Conservation (phyloP, 2,329 filamentous ascomycete genomes). For the Aspergillus spinulosporus region DNA sequence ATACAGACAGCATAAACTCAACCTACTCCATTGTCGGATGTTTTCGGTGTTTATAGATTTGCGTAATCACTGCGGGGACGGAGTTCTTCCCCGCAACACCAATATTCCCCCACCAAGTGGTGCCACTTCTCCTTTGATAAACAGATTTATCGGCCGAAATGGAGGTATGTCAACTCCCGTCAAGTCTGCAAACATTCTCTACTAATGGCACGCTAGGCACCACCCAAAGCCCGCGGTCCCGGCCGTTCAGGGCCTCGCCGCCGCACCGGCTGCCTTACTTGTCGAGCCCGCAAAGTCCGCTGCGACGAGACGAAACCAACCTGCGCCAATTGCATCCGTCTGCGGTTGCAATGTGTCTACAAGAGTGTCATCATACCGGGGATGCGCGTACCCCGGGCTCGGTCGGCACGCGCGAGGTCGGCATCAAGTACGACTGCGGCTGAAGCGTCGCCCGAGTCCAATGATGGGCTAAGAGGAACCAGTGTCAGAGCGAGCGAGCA, state of each 20-base stretch:
- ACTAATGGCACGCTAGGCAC: conserved; percentile 14
- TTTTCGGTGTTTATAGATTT: neutral
- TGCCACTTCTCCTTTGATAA: neutral
- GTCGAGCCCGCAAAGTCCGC: conserved; percentile 38
- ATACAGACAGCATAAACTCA: neutral
- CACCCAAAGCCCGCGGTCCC: conserved; percentile 30
- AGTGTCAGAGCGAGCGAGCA: conserved; percentile 1
- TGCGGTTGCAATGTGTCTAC: conserved; percentile 34
- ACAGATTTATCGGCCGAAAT: neutral
- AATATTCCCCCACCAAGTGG: neutral
- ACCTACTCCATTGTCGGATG: no score
- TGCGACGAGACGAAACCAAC: conserved; percentile 38
- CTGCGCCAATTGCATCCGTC: conserved; percentile 37
- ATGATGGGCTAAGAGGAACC: conserved; percentile 15
- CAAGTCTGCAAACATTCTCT: neutral
- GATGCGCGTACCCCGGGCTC: neutral
- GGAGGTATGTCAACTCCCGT: conserved; percentile 2
- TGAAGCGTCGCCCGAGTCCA: conserved; percentile 8
- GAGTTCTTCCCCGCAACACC: conserved; percentile 5
- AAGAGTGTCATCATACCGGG: conserved; percentile 25
- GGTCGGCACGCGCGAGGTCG: conserved; percentile 3
- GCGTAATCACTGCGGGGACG: conserved; percentile 8
- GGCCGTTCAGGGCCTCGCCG: conserved; percentile 39
- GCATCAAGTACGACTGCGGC: neutral
- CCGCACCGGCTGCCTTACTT: conserved; percentile 38